Evolutionary conservation across 306 rosid species (phyloP), one percentile per base, ranked within the genome.

Genomic region (Fragaria ananassa): DNA sequence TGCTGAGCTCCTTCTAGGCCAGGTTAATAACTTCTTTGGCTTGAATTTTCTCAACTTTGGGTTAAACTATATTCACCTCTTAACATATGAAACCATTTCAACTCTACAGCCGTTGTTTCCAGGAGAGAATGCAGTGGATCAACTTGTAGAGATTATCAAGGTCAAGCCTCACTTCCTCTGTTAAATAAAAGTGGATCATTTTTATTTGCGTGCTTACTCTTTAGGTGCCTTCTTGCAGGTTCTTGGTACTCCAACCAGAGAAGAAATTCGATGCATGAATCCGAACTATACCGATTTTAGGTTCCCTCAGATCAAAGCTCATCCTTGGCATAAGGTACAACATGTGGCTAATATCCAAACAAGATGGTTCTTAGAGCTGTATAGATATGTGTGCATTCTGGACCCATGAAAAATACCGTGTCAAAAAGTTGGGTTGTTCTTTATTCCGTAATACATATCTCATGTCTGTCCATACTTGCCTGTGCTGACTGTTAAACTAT

Each of bases 211-310:
- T 76, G 78, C 76, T 79, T 60, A 74, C 65, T 47, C 46, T 60
- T 60, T 75, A n/a, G 39, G 64, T 51, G 18, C 70, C 66, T 75
- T 76, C 70, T 78, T 89, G 76, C 81, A 95, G 99, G 91, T 95
- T 79, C 99, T 95, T 72, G 99, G 97, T 74, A 95, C 96, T 63
- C 99, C 99, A 62, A 92, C 99, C 68, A 89, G 97, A 80, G 99
- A 95, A 86, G 99, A 95, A 86, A 95, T 95, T 54, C 91, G 96
- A 17, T 95, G 99, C 86, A 95, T 95, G 99, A 95, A 95, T 80
- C 97, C 97, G 13, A 88, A 85, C 74, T 95, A 95, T 79, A 87
- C 96, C 3, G 97, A 92, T 80, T 92, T 89, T 81, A 92, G 97
- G 85, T 95, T 95, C 84, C 99, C 99, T 74, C 97, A 94, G 78